These are phyloP conservation scores for Pseudocercospora ulei DNA, from an alignment of 2,329 filamentous ascomycete species.

Conservation along the genomic window DNA sequence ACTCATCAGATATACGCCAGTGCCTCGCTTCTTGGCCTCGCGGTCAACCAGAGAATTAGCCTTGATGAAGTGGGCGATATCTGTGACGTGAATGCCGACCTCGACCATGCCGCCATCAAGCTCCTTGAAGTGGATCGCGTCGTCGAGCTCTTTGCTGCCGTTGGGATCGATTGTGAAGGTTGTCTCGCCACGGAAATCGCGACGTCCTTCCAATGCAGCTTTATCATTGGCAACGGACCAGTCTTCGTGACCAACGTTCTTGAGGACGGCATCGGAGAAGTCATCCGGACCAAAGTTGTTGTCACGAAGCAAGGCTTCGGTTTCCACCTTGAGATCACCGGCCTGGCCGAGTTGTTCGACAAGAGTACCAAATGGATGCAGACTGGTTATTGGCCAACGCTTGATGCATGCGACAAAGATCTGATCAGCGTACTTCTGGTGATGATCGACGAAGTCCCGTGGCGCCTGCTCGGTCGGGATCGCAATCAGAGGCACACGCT, in stretches of 20 bases:
- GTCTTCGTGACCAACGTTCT: conserved; percentile 83
- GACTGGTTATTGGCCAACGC: conserved; percentile 98
- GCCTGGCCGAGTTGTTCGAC: conserved; percentile 95
- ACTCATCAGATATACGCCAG: conserved; percentile 89
- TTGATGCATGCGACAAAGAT: conserved; percentile 99
- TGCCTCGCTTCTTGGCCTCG: conserved; percentile 95
- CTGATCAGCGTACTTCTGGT: conserved; percentile 91
- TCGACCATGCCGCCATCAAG: conserved; percentile 77
- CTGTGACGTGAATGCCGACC: conserved; percentile 87
- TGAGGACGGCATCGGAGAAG: conserved; percentile 90
- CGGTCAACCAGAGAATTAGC: conserved; percentile 88
- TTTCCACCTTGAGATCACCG: conserved; percentile 95
- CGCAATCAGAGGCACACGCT: conserved; percentile 93
- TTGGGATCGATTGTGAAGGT: conserved; percentile 89
- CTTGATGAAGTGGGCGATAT: conserved; percentile 96
- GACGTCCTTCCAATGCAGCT: conserved; percentile 59
- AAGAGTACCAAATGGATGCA: conserved; percentile 94
- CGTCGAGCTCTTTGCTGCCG: conserved; percentile 76
- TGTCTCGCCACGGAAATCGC: conserved; percentile 80
- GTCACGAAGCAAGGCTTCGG: conserved; percentile 88
- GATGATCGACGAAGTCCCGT: conserved; percentile 95
- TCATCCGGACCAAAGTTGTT: conserved; percentile 98
- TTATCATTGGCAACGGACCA: conserved; percentile 84
- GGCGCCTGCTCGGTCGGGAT: conserved; percentile 97
- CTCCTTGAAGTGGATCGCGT: conserved; percentile 84